Percentiles rank a stretch among this genome's conserved stretches.
These are phyloP conservation scores for Funneliformis caledonium DNA, from an alignment of 371 early-diverging fungal genomes.

Conservation along the genomic window DNA sequence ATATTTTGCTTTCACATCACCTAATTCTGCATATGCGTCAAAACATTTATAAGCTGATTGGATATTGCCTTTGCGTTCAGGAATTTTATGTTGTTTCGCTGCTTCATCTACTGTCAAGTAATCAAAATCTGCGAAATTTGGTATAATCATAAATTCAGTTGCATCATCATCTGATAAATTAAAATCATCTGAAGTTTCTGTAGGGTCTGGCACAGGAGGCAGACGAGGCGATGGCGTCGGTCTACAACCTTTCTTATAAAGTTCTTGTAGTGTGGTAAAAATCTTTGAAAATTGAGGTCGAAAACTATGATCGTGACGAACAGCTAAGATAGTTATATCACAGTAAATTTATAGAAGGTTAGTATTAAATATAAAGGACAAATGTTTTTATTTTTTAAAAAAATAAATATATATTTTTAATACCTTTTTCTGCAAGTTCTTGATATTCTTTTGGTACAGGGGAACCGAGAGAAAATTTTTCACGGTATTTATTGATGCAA, in stretches of 20 bases:
- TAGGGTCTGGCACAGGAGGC: too few relatives aligned
- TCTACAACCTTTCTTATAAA: too few relatives aligned
- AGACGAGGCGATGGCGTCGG: too few relatives aligned
- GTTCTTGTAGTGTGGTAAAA: too few relatives aligned
- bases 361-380: too few relatives aligned
- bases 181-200: too few relatives aligned
- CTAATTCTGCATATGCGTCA: not conserved
- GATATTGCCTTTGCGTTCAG: too few relatives aligned
- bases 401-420: not conserved
- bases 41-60: slow-evolving; percentile 11
- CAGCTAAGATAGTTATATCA: too few relatives aligned
- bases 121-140: not conserved
- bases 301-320: too few relatives aligned
- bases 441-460: not conserved
- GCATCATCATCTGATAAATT: not conserved
- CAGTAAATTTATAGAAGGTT: too few relatives aligned
- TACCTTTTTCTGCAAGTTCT: not conserved
- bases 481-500: not conserved
- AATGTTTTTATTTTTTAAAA: too few relatives aligned
- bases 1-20: slow-evolving; percentile 20
- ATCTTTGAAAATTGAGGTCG: too few relatives aligned
- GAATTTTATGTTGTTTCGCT: slow-evolving; percentile 6
- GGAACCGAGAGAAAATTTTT: not conserved
- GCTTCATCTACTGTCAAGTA: slow-evolving; percentile 26
- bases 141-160: not conserved